Evolutionary conservation across 768 basidiomycete genomes (phyloP), one percentile per base, ranked within the genome.

Genomic region (Suillus bovinus): DNA sequence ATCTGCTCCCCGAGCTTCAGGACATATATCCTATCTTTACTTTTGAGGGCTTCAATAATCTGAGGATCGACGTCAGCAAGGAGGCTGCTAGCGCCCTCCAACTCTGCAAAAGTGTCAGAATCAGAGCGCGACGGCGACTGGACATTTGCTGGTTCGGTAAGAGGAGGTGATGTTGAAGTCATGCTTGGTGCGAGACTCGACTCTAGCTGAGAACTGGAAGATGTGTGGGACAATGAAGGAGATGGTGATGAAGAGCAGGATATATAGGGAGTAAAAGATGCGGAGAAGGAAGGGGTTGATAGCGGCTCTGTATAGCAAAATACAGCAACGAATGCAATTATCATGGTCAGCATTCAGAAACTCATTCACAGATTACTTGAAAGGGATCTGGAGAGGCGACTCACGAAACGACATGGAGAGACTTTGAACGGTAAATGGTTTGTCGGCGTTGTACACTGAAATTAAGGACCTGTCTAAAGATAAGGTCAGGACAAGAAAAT

Each of bases 1-100:
- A 94, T 91, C 66, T 79, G 81, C 78, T 94, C 93, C 62, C 91
- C 93, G n/a, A 94, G 83, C 80, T 90, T 93, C 69, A 94, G 79
- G 53, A 94, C 91, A 74, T 88, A 94, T 64, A 94, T 81, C 71
- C 93, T 83, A 75, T 94, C 93, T 79, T 94, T 94, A 82, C 88
- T 88, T 75, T 81, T 86, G 66, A 94, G 88, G 24, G 93, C 93
- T 73, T 94, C 92, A 69, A 94, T 70, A 68, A 94, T 92, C 74
- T 89, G 88, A 11, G 85, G 81, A 79, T 94, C 92, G 66, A 87
- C 84, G 64, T 90, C 90, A 22, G 62, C 29, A 61, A 69, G 64
- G 47, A 63, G 50, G 36, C 63, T 41, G 16, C 61, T 69, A 10
- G 70, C 72, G 60, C 63, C 60, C 49, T 76, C 78, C 2, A 65